phyloP scores from a whole-genome alignment of 345 rosid species.

The Citrus maxima region DNA sequence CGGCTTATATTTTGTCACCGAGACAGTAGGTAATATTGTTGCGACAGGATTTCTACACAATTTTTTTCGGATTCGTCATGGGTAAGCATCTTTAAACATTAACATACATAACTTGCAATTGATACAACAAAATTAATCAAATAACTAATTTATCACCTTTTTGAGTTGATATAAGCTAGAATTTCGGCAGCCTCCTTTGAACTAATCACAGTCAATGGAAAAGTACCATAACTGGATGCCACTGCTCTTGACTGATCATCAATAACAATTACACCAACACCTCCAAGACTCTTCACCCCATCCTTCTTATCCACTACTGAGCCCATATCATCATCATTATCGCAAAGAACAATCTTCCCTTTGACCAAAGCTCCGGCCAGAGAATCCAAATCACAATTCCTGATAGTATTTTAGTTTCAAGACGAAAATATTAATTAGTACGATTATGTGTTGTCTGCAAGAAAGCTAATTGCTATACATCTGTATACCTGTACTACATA shows the following conservation, averaged over 20 bases:
- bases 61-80: not conserved
- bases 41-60: conserved; percentile 61
- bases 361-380: conserved; percentile 42
- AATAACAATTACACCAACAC: conserved; percentile 49
- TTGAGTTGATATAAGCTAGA: conserved; percentile 62
- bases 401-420: conserved; percentile 14
- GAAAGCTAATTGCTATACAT: no score
- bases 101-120: no score
- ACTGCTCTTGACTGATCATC: conserved; percentile 43
- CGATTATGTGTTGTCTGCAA: no score
- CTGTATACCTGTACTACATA: no score
- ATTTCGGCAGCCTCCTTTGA: conserved; percentile 49
- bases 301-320: conserved; percentile 22
- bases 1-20: conserved; percentile 49
- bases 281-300: conserved; percentile 51
- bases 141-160: conserved; percentile 34
- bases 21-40: conserved; percentile 53
- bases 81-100: not conserved
- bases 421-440: no score
- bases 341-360: conserved; percentile 75
- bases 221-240: conserved; percentile 41
- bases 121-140: not conserved
- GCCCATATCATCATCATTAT: conserved; percentile 23
- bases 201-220: conserved; percentile 49
- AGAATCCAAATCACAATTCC: conserved; percentile 47